Base-by-base conservation (phyloP, 2,329 filamentous ascomycete species). In the Fusarium tricinctum region DNA sequence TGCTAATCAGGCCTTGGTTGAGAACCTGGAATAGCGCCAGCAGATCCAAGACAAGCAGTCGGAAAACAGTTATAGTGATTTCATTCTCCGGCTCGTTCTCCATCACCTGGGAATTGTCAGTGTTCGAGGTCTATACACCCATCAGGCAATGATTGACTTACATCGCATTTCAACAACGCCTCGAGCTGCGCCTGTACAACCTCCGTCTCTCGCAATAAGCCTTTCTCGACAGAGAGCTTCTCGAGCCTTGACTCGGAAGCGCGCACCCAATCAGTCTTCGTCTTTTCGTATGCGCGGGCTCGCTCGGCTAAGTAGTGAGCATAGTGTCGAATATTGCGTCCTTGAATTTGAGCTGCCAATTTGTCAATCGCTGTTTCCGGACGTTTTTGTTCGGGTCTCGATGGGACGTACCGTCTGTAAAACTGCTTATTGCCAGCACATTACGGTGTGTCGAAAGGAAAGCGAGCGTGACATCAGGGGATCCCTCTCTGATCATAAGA, bases 1-100 rank as follows among this genome's bases (percentile, higher is more conserved):
- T 93, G 79, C 97, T 97, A 81, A 99, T 99, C 76, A 97, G 92
- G 48, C 93, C 96, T 80, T 97, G 94, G 76, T 99, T 99, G 81
- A 97, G 91, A 46, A 96, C 93, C 75, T 97, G 94, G 82, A 97
- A 99, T 55, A 99, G 84, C 15, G 92, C 90, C 63, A 99, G 81
- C 38, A 99, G 84, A 78, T 99, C 96, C 74, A 97, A 85, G 20
- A 97, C 97, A 54, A 99, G 84, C 67, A 99, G 84, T 60, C 96
- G 89, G 77, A 98, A 99, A 28, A 97, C 94, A 12, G 93, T 97
- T 70, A 98, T 86, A 12, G 94, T 97, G 72, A 99, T 98, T 79
- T 99, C 96, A 76, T 98, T 99, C 77, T 97, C 94, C 9, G 92
- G 89, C 73, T 98, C 96, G 68, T 91, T 88, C 50, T 93, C 91